Evolutionary conservation across 331 rosid species (phyloP).

Genomic region (Rhamnella rubrinervis): DNA sequence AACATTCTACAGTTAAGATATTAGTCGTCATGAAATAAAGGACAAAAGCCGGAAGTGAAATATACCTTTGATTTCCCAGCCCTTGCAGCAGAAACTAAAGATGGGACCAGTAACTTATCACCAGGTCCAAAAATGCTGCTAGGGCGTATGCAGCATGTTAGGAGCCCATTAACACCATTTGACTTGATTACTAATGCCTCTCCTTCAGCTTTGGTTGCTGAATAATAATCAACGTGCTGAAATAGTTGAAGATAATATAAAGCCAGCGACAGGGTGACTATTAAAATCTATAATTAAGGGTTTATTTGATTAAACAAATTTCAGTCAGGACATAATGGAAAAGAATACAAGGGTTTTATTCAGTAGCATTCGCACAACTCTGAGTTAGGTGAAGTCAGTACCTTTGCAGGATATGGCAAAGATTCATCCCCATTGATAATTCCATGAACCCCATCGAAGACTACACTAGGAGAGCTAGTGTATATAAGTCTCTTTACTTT

Average conservation of each 20-base stretch:
- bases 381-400: conserved; percentile 15
- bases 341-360: no score
- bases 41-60: conserved; percentile 5
- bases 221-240: conserved; percentile 91
- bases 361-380: neutral
- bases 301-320: no score
- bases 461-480: conserved; percentile 92
- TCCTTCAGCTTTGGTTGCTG: conserved; percentile 91
- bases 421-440: conserved; percentile 68
- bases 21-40: neutral
- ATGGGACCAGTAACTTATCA: conserved; percentile 79
- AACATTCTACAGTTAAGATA: neutral
- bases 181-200: conserved; percentile 79
- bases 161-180: conserved; percentile 73
- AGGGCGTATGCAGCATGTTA: conserved; percentile 92
- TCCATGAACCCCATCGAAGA: conserved; percentile 88
- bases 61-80: conserved; percentile 89
- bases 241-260: conserved; percentile 28
- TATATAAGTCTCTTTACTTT: conserved; percentile 79
- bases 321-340: no score
- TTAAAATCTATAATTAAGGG: neutral
- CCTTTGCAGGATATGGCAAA: conserved; percentile 80
- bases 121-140: conserved; percentile 98
- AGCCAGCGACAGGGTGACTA: conserved; percentile 13
- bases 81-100: conserved; percentile 70